Percentiles rank a stretch among this genome's conserved stretches.
These are phyloP conservation scores for Pythium biforme DNA, from an alignment of 352 stramenopile species.

Conservation along the genomic window DNA sequence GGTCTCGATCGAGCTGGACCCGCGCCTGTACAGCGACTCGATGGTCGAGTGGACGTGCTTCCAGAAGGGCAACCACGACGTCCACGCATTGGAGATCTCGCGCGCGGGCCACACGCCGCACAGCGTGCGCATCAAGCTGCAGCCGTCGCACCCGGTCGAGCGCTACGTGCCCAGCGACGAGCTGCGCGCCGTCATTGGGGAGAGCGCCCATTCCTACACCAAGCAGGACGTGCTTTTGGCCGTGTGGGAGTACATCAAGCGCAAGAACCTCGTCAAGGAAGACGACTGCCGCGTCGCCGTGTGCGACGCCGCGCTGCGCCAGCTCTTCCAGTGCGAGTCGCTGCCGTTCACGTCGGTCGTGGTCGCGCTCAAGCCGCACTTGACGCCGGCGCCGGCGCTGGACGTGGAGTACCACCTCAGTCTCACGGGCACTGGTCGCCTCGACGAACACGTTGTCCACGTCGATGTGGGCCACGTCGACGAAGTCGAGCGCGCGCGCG, in stretches of 20 bases:
- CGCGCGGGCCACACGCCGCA: slow-evolving; percentile 48
- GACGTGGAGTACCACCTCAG: slow-evolving; percentile 65
- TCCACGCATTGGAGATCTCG: slow-evolving; percentile 57
- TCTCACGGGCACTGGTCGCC: slow-evolving; percentile 28
- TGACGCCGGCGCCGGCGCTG: slow-evolving; percentile 51
- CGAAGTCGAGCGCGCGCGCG: slow-evolving; percentile 39
- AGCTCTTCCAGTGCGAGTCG: slow-evolving; percentile 65
- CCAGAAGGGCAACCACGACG: slow-evolving; percentile 63
- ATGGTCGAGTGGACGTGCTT: slow-evolving; percentile 83
- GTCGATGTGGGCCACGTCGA: slow-evolving; percentile 61
- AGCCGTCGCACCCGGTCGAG: slow-evolving; percentile 54
- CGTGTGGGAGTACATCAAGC: slow-evolving; percentile 79
- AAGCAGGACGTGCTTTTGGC: slow-evolving; percentile 77
- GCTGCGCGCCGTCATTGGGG: no score
- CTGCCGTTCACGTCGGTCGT: slow-evolving; percentile 72
- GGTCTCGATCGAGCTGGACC: slow-evolving; percentile 66
- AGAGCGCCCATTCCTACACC: no score
- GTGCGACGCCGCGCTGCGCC: slow-evolving; percentile 49
- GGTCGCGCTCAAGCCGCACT: slow-evolving; percentile 61
- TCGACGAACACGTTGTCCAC: slow-evolving; percentile 57
- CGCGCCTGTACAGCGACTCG: slow-evolving; percentile 63
- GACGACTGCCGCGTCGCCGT: slow-evolving; percentile 74
- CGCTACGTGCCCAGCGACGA: slow-evolving; percentile 55
- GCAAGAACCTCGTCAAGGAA: slow-evolving; percentile 73
- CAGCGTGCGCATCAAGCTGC: slow-evolving; percentile 65